Evolutionary conservation across 2,329 filamentous ascomycete species (phyloP).

Genomic region (Leptographium galeiforme): DNA sequence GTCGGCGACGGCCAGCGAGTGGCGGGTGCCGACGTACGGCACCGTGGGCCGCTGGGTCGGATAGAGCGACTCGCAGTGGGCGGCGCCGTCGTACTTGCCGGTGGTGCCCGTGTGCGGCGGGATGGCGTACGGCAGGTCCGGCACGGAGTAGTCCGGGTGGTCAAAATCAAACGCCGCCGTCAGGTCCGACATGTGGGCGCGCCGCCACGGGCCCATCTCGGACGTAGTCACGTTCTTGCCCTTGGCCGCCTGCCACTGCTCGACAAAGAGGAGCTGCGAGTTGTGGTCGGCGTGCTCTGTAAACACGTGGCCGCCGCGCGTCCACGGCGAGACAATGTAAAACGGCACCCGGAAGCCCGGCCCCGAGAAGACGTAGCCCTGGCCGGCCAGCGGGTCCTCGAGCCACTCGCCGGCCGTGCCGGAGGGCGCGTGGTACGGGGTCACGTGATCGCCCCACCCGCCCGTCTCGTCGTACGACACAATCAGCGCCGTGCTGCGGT

Average conservation of each 20-base stretch:
- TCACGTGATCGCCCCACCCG: conserved; percentile 35
- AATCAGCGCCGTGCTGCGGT: conserved; percentile 31
- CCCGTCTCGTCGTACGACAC: conserved; percentile 35
- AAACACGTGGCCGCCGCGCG: conserved; percentile 31
- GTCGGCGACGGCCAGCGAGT: conserved; percentile 17
- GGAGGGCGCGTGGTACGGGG: conserved; percentile 28
- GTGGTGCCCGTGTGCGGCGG: conserved; percentile 24
- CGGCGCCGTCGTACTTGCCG: conserved; percentile 31
- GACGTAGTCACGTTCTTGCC: conserved; percentile 25
- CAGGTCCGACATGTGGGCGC: conserved; percentile 16
- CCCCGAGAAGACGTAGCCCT: conserved; percentile 15
- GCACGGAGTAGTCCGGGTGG: conserved; percentile 33
- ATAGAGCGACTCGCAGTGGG: conserved; percentile 28
- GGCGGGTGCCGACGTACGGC: conserved; percentile 25
- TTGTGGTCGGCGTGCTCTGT: conserved; percentile 36
- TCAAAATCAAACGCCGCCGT: conserved; percentile 20
- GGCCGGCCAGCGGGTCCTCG: conserved; percentile 21
- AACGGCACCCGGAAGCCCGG: conserved; percentile 29
- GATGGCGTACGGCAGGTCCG: conserved; percentile 27
- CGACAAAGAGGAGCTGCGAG: conserved; percentile 34
- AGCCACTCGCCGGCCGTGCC: conserved; percentile 32
- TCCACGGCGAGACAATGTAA: conserved; percentile 36
- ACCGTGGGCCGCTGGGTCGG: conserved; percentile 26
- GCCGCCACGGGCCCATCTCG: conserved; percentile 19
- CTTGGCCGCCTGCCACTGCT: conserved; percentile 31